Evolutionary conservation across 2,329 filamentous ascomycete genomes (phyloP).

Genomic region (Alternaria dauci): DNA sequence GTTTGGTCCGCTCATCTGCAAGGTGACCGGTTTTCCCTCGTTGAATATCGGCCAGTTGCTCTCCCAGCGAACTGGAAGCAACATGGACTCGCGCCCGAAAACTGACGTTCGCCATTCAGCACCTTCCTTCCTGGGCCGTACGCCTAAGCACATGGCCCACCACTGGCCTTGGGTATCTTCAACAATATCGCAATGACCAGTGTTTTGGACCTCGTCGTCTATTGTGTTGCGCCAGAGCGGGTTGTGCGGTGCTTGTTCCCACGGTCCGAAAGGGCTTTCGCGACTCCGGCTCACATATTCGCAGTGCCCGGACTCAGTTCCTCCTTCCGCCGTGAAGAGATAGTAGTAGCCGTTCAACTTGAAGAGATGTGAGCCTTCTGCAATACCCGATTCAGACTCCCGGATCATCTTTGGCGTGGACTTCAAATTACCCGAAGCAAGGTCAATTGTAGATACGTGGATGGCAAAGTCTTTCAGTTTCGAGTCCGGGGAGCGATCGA

Average conservation of each 20-base stretch:
- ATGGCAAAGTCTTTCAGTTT: conserved; percentile 41
- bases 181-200: conserved; percentile 39
- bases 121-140: conserved; percentile 23
- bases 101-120: conserved; percentile 13
- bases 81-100: conserved; percentile 59
- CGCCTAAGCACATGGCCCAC: conserved; percentile 50
- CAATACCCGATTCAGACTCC: conserved; percentile 34
- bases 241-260: conserved; percentile 46
- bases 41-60: conserved; percentile 64
- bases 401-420: conserved; percentile 34
- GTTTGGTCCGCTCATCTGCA: conserved; percentile 44
- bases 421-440: conserved; percentile 38
- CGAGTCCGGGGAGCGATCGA: conserved; percentile 25
- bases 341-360: conserved; percentile 37
- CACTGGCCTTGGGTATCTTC: conserved; percentile 33
- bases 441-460: conserved; percentile 40
- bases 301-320: conserved; percentile 47
- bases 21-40: conserved; percentile 54
- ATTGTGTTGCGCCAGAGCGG: conserved; percentile 48
- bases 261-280: conserved; percentile 48
- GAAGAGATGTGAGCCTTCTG: conserved; percentile 50
- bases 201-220: conserved; percentile 44
- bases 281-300: conserved; percentile 64
- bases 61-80: conserved; percentile 60
- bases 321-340: conserved; percentile 42